These are phyloP conservation scores for Ophiocytium majus DNA, from an alignment of 352 stramenopile genomes.

Conservation along the genomic window DNA sequence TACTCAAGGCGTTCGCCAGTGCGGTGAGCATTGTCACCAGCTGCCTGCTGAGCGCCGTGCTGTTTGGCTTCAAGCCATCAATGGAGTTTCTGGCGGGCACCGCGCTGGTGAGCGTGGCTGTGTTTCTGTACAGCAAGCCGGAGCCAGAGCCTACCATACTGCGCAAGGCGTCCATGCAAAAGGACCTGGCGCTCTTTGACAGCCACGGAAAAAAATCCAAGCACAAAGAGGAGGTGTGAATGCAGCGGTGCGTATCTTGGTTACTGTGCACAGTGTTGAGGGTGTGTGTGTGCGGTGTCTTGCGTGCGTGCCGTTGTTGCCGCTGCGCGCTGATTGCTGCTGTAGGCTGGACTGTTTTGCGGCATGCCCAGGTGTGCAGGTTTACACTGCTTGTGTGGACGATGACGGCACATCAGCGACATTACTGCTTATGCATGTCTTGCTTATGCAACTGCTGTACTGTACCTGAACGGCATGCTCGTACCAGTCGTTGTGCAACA, in stretches of 20 bases:
- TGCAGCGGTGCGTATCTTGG: not conserved
- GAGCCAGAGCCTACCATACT: not conserved
- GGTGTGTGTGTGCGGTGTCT: not conserved
- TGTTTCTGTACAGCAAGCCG: constrained; percentile 62
- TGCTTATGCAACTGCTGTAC: not conserved
- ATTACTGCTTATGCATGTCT: not conserved
- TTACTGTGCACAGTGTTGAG: not conserved
- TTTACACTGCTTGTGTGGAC: not conserved
- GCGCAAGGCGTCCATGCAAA: not conserved
- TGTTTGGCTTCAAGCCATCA: constrained; percentile 78
- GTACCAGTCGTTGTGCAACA: not conserved
- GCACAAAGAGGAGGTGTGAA: not conserved
- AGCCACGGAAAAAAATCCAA: not conserved
- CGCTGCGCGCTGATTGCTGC: too few relatives aligned
- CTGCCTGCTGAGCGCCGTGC: constrained; percentile 69
- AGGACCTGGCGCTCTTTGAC: not conserved
- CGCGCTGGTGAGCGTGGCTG: constrained; percentile 64
- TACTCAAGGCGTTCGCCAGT: constrained; percentile 84
- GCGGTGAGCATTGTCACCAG: constrained; percentile 78
- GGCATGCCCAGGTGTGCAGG: not conserved
- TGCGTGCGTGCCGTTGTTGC: not conserved
- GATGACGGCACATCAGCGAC: not conserved
- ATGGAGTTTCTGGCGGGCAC: constrained; percentile 71
- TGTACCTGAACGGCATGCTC: not conserved
- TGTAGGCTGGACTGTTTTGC: not conserved